phyloP scores from a whole-genome alignment of 2,329 filamentous ascomycete species.

The Chrysosporium queenslandicum region DNA sequence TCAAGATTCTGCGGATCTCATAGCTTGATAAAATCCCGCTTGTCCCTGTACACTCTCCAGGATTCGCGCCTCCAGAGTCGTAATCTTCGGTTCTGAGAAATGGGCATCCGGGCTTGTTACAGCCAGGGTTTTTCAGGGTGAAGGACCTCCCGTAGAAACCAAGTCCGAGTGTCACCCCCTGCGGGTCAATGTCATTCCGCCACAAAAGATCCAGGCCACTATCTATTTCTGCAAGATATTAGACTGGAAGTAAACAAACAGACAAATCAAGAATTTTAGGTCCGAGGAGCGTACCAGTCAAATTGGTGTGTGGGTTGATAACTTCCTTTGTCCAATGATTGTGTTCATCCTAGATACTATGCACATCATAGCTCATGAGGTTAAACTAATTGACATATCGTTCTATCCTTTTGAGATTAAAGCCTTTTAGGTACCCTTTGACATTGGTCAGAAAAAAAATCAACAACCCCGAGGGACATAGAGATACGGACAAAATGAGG shows the following conservation, averaged over 20 bases:
- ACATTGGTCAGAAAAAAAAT: no score
- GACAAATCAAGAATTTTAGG: background rate
- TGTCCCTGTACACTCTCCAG: constrained; percentile 24
- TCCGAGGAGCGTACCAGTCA: constrained; percentile 19
- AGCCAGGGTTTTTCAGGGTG: constrained; percentile 22
- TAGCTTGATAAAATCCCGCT: constrained; percentile 21
- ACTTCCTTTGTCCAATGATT: constrained; percentile 1
- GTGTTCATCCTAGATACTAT: constrained; percentile 7
- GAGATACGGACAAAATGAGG: background rate
- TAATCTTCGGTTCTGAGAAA: constrained; percentile 11
- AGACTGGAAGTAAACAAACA: constrained; percentile 20
- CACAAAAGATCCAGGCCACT: constrained; percentile 20
- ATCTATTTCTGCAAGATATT: constrained; percentile 19
- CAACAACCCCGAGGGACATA: no score
- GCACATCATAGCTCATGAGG: constrained; percentile 24
- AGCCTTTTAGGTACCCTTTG: constrained; percentile 21
- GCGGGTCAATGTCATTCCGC: constrained; percentile 21
- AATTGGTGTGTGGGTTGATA: constrained; percentile 21
- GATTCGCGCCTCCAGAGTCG: constrained; percentile 14
- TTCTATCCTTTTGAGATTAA: constrained; percentile 19
- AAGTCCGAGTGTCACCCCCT: constrained; percentile 31
- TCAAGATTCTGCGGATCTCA: constrained; percentile 27
- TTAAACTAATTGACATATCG: constrained; percentile 21
- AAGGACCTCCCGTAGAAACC: constrained; percentile 42
- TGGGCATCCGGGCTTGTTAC: constrained; percentile 21